Conservation (phyloP, 2,329 filamentous ascomycete genomes). For the Pyrenophora tritici-repentis region DNA sequence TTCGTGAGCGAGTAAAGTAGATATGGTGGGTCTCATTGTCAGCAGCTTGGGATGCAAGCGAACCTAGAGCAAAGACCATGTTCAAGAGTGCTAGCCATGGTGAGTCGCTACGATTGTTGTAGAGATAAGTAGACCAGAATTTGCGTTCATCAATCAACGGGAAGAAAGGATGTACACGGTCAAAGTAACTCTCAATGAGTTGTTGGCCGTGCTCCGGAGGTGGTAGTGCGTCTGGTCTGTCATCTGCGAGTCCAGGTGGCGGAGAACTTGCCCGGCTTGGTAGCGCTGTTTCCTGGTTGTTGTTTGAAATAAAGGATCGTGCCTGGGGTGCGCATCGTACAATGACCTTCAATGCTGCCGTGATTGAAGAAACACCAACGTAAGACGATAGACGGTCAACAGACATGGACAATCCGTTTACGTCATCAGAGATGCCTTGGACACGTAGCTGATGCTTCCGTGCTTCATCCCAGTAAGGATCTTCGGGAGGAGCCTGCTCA, state of each 20-base stretch:
- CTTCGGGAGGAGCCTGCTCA: constrained; percentile 70
- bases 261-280: constrained; percentile 46
- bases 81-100: constrained; percentile 76
- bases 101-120: constrained; percentile 66
- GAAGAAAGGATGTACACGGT: constrained; percentile 71
- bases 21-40: constrained; percentile 69
- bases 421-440: constrained; percentile 67
- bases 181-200: constrained; percentile 76
- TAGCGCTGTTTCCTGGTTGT: constrained; percentile 45
- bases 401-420: constrained; percentile 68
- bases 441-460: constrained; percentile 50
- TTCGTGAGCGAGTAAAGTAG: constrained; percentile 71
- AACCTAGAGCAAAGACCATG: constrained; percentile 77
- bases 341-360: constrained; percentile 74
- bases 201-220: constrained; percentile 68
- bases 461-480: constrained; percentile 70
- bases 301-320: constrained; percentile 54
- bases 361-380: constrained; percentile 74
- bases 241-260: constrained; percentile 41
- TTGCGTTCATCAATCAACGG: constrained; percentile 74
- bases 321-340: constrained; percentile 59
- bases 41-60: constrained; percentile 67
- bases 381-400: constrained; percentile 69
- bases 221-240: constrained; percentile 54
- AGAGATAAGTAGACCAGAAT: constrained; percentile 69